Evolutionary conservation across 768 basidiomycete species (phyloP).

Genomic region (Xerocomellus amylosporus): DNA sequence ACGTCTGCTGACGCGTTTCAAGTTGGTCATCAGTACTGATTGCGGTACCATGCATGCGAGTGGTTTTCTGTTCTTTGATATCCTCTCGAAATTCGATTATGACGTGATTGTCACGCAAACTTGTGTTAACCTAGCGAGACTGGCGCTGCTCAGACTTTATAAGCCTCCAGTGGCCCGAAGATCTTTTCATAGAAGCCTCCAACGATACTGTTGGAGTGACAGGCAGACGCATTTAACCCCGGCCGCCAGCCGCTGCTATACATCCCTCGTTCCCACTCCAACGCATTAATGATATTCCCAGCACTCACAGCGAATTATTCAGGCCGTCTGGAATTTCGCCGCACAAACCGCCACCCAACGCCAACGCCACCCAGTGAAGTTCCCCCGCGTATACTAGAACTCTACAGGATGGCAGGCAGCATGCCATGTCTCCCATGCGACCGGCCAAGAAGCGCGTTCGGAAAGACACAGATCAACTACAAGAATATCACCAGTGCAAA

Average conservation of each 20-base stretch:
- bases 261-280: not conserved
- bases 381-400: conserved; percentile 10
- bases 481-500: conserved; percentile 27
- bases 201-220: conserved; percentile 11
- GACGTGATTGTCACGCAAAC: conserved; percentile 26
- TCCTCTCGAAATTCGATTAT: conserved; percentile 19
- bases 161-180: conserved; percentile 12
- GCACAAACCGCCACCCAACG: conserved; percentile 25
- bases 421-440: conserved; percentile 40
- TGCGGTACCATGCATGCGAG: conserved; percentile 26
- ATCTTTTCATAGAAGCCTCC: conserved; percentile 9
- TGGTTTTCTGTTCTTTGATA: conserved; percentile 16
- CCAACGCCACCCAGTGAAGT: not conserved
- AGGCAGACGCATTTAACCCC: conserved; percentile 1
- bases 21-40: conserved; percentile 23
- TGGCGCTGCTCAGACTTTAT: conserved; percentile 29
- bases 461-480: conserved; percentile 22
- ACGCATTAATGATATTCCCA: not conserved
- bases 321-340: conserved; percentile 55
- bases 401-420: conserved; percentile 17
- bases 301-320: conserved; percentile 24
- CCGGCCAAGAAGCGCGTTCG: conserved; percentile 48
- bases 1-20: conserved; percentile 20
- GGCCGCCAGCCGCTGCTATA: not conserved
- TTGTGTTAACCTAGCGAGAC: conserved; percentile 16